Evolutionary conservation across 768 basidiomycete species (phyloP).

Genomic region (Infundibulicybe gibba): DNA sequence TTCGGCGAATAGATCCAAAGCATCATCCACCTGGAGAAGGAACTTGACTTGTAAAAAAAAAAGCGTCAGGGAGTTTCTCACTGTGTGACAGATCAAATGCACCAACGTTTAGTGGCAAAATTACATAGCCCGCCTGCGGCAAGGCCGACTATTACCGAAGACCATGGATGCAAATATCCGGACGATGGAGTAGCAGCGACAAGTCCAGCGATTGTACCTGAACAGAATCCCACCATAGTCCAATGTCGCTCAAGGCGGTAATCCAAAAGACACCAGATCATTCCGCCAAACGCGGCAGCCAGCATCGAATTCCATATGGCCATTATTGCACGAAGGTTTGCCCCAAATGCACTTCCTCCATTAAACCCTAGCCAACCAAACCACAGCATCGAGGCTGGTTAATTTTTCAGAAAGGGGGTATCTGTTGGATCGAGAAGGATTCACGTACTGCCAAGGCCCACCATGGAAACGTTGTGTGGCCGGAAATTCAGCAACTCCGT

Average conservation of each 20-base stretch:
- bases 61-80: slow-evolving; percentile 1
- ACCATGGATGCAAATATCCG: slow-evolving; percentile 78
- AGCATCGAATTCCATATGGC: slow-evolving; percentile 91
- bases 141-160: slow-evolving; percentile 71
- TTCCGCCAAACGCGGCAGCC: slow-evolving; percentile 75
- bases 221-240: slow-evolving; percentile 92
- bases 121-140: slow-evolving; percentile 73
- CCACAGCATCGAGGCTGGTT: slow-evolving; percentile 70
- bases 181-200: slow-evolving; percentile 89
- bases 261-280: slow-evolving; percentile 82
- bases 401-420: background rate
- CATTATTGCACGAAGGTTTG: slow-evolving; percentile 81
- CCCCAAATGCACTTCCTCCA: slow-evolving; percentile 84
- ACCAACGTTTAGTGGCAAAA: slow-evolving; percentile 77
- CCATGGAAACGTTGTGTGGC: slow-evolving; percentile 84
- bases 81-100: too few relatives aligned
- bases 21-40: slow-evolving; percentile 74
- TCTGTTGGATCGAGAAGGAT: background rate
- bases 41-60: slow-evolving; percentile 52
- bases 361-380: slow-evolving; percentile 92
- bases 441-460: slow-evolving; percentile 66
- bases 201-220: slow-evolving; percentile 85
- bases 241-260: slow-evolving; percentile 77
- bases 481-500: slow-evolving; percentile 75
- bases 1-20: slow-evolving; percentile 89